phyloP scores from a whole-genome alignment of 176 grass and related monocot genomes.

The Phyllostachys edulis region DNA sequence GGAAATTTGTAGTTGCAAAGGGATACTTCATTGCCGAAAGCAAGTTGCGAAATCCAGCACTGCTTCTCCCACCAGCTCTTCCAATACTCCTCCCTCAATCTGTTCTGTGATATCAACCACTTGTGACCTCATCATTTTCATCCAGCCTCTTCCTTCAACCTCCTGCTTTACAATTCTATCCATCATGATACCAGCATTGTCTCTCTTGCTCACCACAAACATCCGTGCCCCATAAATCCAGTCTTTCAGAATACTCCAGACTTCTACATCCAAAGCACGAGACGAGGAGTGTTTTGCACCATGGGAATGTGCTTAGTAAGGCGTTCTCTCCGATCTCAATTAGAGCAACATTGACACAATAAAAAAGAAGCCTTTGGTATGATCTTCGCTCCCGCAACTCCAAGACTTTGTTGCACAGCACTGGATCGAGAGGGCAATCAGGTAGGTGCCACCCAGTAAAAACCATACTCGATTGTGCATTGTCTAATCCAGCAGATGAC shows the following conservation, averaged over 20 bases:
- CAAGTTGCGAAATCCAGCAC: conserved; percentile 50
- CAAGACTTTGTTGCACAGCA: conserved; percentile 52
- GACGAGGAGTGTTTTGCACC: conserved; percentile 34
- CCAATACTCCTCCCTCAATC: conserved; percentile 51
- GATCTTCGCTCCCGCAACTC: conserved; percentile 61
- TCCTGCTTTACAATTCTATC: conserved; percentile 69
- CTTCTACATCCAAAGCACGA: conserved; percentile 37
- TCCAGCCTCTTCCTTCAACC: conserved; percentile 55
- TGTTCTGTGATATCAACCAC: conserved; percentile 57
- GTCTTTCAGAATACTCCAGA: conserved; percentile 70
- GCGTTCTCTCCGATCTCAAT: conserved; percentile 58
- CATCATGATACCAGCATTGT: conserved; percentile 32
- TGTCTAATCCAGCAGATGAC: conserved; percentile 54
- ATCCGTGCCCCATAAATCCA: conserved; percentile 51
- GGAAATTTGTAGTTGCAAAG: not conserved
- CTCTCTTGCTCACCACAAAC: conserved; percentile 41
- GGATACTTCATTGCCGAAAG: conserved; percentile 14
- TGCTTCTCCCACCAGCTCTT: conserved; percentile 64
- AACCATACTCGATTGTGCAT: conserved; percentile 31
- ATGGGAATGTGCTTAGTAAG: conserved; percentile 48
- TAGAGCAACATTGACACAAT: conserved; percentile 72
- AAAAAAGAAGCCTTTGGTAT: conserved; percentile 62
- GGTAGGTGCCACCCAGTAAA: conserved; percentile 68
- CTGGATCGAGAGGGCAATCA: conserved; percentile 68
- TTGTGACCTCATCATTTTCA: conserved; percentile 45